Base-by-base conservation (phyloP, 345 rosid species). In the Salix suchowensis region DNA sequence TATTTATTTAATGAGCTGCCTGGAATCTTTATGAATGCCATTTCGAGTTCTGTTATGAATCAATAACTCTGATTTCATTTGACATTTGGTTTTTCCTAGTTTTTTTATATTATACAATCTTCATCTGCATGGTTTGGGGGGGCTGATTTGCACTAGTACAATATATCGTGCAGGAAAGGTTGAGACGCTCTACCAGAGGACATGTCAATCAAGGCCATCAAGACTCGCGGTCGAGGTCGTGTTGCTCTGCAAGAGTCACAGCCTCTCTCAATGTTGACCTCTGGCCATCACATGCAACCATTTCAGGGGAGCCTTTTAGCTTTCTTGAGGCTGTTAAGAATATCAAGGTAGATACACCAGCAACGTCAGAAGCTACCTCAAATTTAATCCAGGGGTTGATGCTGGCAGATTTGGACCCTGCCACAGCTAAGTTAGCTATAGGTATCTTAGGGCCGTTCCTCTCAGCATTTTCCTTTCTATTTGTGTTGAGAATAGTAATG, bases 401-500 rank as follows among this genome's bases (percentile, higher is more conserved):
- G 11, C 36, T 90, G 24, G 96, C 90, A 46, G 97, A 89, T 74
- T 40, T 94, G 67, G 97, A 91, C 77, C 96, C 95, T 48, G 85
- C 88, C 65, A 90, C 91, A 0, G 98, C 95, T 0, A 94, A 92
- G 86, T 68, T 90, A 36, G 90, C 90, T 4, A 87, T 92, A 18
- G 84, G 91, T 23, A 75, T 92, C 46, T 76, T 92, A 70, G 94
- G 98, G 39, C 97, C 97, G 0, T 77, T 88, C 24, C 88, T 91
- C 75, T 90, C 97, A 1, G 92, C 87, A 12, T 92, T 95, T 78
- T 85, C 84, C 2, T 93, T 91, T 86, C 83, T 93, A 0, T 95
- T 95, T 39, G 84, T 95, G 10, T 1, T 88, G 84, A 89, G 97
- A 68, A 91, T 93, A 66, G 81, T 95, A 18, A 95, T 95, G 98